Base-by-base conservation (phyloP, 2,329 filamentous ascomycete genomes). In the Monosporascus sp. region DNA sequence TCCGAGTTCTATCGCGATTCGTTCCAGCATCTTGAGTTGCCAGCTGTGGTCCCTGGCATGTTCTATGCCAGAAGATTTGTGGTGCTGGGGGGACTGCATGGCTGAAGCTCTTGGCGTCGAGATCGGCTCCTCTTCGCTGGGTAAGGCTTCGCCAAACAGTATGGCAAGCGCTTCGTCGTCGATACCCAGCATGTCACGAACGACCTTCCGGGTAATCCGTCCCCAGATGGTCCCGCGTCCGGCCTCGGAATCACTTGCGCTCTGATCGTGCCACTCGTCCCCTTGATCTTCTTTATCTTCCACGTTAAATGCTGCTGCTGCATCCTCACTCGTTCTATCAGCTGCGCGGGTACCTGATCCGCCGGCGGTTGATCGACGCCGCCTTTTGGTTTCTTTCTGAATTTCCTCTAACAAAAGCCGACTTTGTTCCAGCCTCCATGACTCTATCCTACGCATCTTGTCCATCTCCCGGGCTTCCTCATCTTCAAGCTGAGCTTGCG, bases 401-500 rank as follows among this genome's bases (percentile, higher is more conserved):
- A 97, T 92, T 70, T 97, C 90, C 52, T 96, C 89, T 37, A 97
- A 70, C 27, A 99, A 75, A 11, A 90, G 84, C 54, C 83, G 83
- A 68, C 91, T 96, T 68, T 99, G 92, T 65, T 97, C 93, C 65
- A 95, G 72, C 52, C 92, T 83, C 94, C 94, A 99, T 49, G 83
- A 82, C 70, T 97, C 93, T 65, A 99, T 96, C 55, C 93, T 82
- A 61, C 86, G 83, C 66, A 86, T 88, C 65, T 88, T 86, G 60
- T 96, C 90, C 41, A 81, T 75, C 58, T 90, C 87, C 41, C 85
- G 80, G 27, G 77, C 72, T 37, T 75, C 72, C 43, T 82, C 78
- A 38, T 78, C 75, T 52, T 83, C 79, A 45, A 78, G 59, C 57
- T 81, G 77, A 18, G 77, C 63, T 49, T 77, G 74, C 0, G 74